Evolutionary conservation across 2,329 filamentous ascomycete species (phyloP).

Genomic region (Leptosphaerulina australis): DNA sequence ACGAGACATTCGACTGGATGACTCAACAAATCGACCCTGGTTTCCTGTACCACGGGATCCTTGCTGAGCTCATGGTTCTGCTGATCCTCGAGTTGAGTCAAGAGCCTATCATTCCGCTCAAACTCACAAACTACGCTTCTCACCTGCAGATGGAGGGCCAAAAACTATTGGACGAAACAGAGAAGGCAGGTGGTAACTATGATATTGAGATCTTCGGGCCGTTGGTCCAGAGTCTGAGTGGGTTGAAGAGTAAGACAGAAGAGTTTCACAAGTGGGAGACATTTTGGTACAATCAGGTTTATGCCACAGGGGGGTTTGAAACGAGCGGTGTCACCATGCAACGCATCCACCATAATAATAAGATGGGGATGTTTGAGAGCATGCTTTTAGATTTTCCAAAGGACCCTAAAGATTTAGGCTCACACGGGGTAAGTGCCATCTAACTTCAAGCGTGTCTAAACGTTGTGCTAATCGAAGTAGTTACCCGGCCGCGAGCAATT

Average conservation of each 20-base stretch:
- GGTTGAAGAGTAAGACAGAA: constrained; percentile 64
- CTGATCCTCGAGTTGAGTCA: constrained; percentile 87
- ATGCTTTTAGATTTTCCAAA: constrained; percentile 76
- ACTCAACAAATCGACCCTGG: constrained; percentile 77
- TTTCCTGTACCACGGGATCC: constrained; percentile 78
- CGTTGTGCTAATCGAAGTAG: constrained; percentile 25
- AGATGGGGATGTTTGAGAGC: constrained; percentile 81
- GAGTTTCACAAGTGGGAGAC: constrained; percentile 78
- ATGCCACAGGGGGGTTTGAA: constrained; percentile 77
- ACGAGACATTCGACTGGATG: constrained; percentile 91
- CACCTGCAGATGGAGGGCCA: constrained; percentile 69
- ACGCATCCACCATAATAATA: constrained; percentile 77
- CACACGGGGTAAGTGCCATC: constrained; percentile 67
- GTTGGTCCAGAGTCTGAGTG: constrained; percentile 66
- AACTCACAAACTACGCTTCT: constrained; percentile 74
- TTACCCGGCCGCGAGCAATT: constrained; percentile 88
- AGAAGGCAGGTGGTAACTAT: constrained; percentile 49
- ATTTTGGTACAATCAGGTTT: constrained; percentile 75
- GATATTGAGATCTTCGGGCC: constrained; percentile 61
- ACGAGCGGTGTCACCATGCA: constrained; percentile 68
- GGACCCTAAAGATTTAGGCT: constrained; percentile 50
- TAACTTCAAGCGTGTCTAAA: not conserved
- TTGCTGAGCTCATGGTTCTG: constrained; percentile 80
- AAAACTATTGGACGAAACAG: constrained; percentile 69
- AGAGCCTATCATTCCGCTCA: constrained; percentile 79